Percentiles rank a stretch among this genome's conserved stretches.
Conservation (phyloP, 176 grass and related monocot species). For the Saccharum spontaneum region DNA sequence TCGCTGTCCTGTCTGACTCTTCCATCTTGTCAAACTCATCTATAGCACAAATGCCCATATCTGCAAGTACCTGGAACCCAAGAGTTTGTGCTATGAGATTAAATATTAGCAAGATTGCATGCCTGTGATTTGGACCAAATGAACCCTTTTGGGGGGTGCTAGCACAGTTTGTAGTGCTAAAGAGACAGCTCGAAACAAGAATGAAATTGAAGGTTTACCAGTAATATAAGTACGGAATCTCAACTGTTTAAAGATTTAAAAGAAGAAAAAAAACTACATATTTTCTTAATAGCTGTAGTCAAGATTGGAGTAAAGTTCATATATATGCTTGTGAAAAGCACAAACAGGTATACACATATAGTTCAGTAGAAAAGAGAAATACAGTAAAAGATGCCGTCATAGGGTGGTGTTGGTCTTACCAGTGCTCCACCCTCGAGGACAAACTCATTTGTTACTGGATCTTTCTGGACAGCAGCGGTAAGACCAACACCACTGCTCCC, state of each 20-base stretch:
- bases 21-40: conserved; percentile 99
- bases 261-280: not conserved
- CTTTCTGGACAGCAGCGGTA: conserved; percentile 93
- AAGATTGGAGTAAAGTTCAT: conserved; percentile 1
- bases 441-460: conserved; percentile 96
- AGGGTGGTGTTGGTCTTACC: conserved; percentile 48
- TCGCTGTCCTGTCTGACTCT: conserved; percentile 97
- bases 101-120: conserved; percentile 14
- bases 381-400: conserved; percentile 8
- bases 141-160: not conserved
- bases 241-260: conserved; percentile 1
- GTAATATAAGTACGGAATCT: not conserved
- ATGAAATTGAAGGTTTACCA: not conserved
- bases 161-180: not conserved
- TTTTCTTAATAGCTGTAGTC: not conserved
- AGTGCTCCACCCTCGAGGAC: conserved; percentile 99
- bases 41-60: conserved; percentile 99
- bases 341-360: not conserved
- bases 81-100: conserved; percentile 1
- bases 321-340: conserved; percentile 21
- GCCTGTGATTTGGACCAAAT: not conserved
- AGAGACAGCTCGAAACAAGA: not conserved
- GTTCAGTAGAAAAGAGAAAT: conserved; percentile 19
- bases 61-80: conserved; percentile 82
- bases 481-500: conserved; percentile 99